phyloP scores from a whole-genome alignment of 2,329 filamentous ascomycete species.

The Cryphonectria japonica region DNA sequence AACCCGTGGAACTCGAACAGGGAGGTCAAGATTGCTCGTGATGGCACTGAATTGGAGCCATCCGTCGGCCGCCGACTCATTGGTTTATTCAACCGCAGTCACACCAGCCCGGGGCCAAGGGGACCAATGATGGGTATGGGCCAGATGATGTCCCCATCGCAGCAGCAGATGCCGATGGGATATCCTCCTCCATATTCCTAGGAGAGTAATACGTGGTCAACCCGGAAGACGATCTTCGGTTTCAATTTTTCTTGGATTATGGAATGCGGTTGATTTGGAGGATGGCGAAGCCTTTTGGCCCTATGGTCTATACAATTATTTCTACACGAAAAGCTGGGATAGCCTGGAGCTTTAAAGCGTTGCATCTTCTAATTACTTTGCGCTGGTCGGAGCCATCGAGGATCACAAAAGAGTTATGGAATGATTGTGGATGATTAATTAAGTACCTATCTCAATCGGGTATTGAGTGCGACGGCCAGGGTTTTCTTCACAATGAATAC shows the following conservation, averaged over 20 bases:
- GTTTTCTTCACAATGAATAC: slow-evolving; percentile 1
- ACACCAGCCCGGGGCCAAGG: slow-evolving; percentile 23
- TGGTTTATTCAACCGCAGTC: slow-evolving; percentile 71
- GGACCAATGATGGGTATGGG: slow-evolving; percentile 25
- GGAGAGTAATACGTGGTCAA: not conserved
- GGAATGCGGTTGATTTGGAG: not conserved
- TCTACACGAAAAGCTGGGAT: not conserved
- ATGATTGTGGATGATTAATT: not conserved
- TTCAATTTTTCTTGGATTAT: not conserved
- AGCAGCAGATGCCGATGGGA: slow-evolving; percentile 26
- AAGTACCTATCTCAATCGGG: not conserved
- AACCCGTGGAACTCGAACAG: slow-evolving; percentile 96
- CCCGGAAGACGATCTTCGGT: not conserved
- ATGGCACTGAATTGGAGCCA: slow-evolving; percentile 91
- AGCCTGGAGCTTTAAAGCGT: not conserved
- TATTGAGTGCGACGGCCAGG: not conserved
- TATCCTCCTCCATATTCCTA: slow-evolving; percentile 20
- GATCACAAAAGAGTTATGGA: not conserved
- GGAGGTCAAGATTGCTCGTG: slow-evolving; percentile 93
- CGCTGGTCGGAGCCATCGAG: not conserved
- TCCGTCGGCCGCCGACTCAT: slow-evolving; percentile 76
- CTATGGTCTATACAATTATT: not conserved
- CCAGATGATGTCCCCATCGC: slow-evolving; percentile 20
- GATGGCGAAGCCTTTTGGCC: not conserved
- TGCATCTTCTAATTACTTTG: not conserved